Base-by-base conservation (phyloP, 495 filamentous ascomycete species). In the Tetracladium setigerum region DNA sequence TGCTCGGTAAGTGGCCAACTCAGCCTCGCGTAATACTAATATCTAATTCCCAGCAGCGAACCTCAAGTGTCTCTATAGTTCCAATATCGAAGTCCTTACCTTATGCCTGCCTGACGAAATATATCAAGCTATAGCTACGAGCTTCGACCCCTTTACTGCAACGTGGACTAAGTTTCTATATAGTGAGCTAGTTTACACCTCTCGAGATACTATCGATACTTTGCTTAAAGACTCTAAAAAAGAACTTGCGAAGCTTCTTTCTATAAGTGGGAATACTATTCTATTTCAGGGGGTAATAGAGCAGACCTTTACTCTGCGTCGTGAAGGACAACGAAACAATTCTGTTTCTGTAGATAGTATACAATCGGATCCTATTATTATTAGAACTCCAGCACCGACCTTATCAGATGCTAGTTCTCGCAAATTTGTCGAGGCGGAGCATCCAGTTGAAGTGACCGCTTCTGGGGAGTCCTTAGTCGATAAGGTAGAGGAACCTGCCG, bases 51-150 rank as follows among this genome's bases (percentile, higher is more conserved):
- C 24, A 19, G 16, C 14, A 48, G 46, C 27, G 27, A 48, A 48
- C 27, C 36, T 48, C 24, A 48, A 48, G 31, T 48, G 16, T 34
- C 46, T 48, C 36, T 48, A 48, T 41, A 38, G 46, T 2, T 11
- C 19, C 10, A 17, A 33, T 36, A 71, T 34, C 37, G 36, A 48
- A 41, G 30, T 48, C 46, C 13, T 48, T 5, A 48, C 37, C 22
- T 32, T 41, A 12, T 22, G 17, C 33, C 4, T 22, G 15, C 14
- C 17, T 18, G 22, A 5, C 39, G 31, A 36, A 15, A 41, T 8
- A 16, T 24, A 38, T 38, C 46, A 48, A 48, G 46, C 46, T 6
- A 15, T 48, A 24, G 46, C 46, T 13, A 13, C 31, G 22, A 41
- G 11, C 13, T 48, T 48, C 46, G 37, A 48, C 35, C 36, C 36